These are phyloP conservation scores for Spathaspora arborariae DNA, from an alignment of 805 yeast genomes.

Conservation along the genomic window DNA sequence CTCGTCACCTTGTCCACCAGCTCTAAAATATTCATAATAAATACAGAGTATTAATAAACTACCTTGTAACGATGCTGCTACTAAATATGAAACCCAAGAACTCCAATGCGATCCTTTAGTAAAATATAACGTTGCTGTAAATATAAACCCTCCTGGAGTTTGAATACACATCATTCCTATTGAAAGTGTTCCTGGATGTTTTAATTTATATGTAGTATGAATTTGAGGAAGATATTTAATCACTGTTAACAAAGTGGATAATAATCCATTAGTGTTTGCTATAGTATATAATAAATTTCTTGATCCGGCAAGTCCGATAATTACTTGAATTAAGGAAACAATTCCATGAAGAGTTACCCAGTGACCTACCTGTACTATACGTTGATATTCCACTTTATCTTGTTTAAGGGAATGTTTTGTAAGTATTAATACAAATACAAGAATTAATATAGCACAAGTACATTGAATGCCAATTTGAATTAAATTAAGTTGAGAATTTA, in stretches of 20 bases:
- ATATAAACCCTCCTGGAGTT: conserved; percentile 84
- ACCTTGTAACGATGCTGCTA: conserved; percentile 69
- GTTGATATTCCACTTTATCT: conserved; percentile 40
- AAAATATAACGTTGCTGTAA: conserved; percentile 67
- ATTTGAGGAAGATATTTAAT: conserved; percentile 81
- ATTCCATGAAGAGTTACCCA: conserved; percentile 36
- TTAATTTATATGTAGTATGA: conserved; percentile 59
- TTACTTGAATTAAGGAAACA: conserved; percentile 29
- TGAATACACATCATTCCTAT: conserved; percentile 80
- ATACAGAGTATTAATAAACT: conserved; percentile 59
- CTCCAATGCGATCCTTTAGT: conserved; percentile 84
- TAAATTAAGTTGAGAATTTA: conserved; percentile 62
- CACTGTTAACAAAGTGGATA: conserved; percentile 60
- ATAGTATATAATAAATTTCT: conserved; percentile 26
- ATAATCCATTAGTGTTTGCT: conserved; percentile 61
- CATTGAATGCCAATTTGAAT: conserved; percentile 66
- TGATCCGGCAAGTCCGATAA: conserved; percentile 26
- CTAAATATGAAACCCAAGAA: conserved; percentile 75
- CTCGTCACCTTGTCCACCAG: conserved; percentile 18
- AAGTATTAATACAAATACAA: conserved; percentile 49
- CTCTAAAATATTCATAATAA: conserved; percentile 36
- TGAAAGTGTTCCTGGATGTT: conserved; percentile 78
- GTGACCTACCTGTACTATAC: conserved; percentile 39
- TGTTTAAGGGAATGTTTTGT: conserved; percentile 46
- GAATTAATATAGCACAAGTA: conserved; percentile 52